A percentile compares a stretch with the other conserved stretches of the same genome.
Conservation (phyloP, 768 basidiomycete genomes). For the Tulasnella sp. region DNA sequence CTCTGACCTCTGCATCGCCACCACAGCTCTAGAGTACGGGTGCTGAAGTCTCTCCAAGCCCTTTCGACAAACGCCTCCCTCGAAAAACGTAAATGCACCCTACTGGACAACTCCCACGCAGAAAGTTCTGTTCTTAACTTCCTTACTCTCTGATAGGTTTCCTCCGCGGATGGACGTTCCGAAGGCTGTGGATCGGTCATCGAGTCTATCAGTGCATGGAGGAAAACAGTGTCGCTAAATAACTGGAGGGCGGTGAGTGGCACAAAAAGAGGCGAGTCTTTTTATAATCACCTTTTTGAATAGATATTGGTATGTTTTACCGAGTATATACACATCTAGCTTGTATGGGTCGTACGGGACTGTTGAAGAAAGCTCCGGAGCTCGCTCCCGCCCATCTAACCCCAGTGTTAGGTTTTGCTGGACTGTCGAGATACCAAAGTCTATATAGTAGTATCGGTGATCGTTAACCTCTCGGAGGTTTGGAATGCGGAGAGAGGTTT, state of each 20-base stretch:
- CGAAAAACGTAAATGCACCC: too few relatives aligned
- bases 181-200: slow-evolving; percentile 11
- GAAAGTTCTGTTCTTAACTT: background rate
- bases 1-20: too few relatives aligned
- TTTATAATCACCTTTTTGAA: slow-evolving; percentile 17
- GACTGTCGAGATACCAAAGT: slow-evolving; percentile 30
- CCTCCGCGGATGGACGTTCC: slow-evolving; percentile 18
- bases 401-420: slow-evolving; percentile 3
- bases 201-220: slow-evolving; percentile 8
- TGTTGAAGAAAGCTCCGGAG: slow-evolving; percentile 21
- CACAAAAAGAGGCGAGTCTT: background rate
- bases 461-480: background rate
- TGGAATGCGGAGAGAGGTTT: background rate
- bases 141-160: background rate
- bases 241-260: background rate
- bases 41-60: too few relatives aligned
- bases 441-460: slow-evolving; percentile 29
- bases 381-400: slow-evolving; percentile 21
- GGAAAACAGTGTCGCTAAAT: background rate
- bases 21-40: too few relatives aligned
- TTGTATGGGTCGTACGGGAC: slow-evolving; percentile 31
- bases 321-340: slow-evolving; percentile 26
- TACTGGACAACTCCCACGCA: too few relatives aligned
- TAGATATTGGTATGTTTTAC: slow-evolving; percentile 4
- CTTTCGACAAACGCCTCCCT: too few relatives aligned